These are phyloP conservation scores for Pythium oligandrum DNA, from an alignment of 352 stramenopile species.

Conservation along the genomic window DNA sequence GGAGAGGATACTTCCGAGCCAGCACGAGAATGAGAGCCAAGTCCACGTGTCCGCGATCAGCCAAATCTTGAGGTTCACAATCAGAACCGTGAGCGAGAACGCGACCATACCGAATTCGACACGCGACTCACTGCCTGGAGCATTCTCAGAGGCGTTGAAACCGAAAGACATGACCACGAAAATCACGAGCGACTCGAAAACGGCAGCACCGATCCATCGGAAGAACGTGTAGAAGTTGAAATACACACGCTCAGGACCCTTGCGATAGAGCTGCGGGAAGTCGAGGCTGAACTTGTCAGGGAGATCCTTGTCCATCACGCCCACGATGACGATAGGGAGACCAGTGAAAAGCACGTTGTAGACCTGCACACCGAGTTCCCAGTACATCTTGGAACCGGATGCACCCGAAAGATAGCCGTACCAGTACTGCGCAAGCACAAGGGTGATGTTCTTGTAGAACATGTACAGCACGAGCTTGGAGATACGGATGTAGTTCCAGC, in stretches of 20 bases:
- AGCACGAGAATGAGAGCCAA: slow-evolving; percentile 47
- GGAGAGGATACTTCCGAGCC: slow-evolving; percentile 55
- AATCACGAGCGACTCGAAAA: slow-evolving; percentile 79
- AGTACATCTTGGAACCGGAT: slow-evolving; percentile 86
- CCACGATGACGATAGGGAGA: slow-evolving; percentile 87
- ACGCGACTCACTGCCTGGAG: slow-evolving; percentile 58
- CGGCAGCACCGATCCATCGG: slow-evolving; percentile 69
- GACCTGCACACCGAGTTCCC: slow-evolving; percentile 79
- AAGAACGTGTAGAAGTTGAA: slow-evolving; percentile 81
- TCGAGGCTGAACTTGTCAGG: slow-evolving; percentile 67
- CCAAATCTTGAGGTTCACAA: slow-evolving; percentile 93
- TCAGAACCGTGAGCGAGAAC: slow-evolving; percentile 91
- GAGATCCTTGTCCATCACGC: slow-evolving; percentile 82
- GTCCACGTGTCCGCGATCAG: slow-evolving; percentile 81
- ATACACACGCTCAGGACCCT: slow-evolving; percentile 55
- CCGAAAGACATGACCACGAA: slow-evolving; percentile 77
- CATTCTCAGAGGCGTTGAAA: slow-evolving; percentile 60
- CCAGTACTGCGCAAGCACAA: slow-evolving; percentile 88
- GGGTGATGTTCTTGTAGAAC: slow-evolving; percentile 94
- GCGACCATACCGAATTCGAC: slow-evolving; percentile 82
- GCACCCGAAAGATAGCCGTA: slow-evolving; percentile 92
- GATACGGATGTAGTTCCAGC: slow-evolving; percentile 90
- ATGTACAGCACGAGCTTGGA: slow-evolving; percentile 90
- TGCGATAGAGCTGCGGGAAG: slow-evolving; percentile 73
- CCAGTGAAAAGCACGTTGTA: slow-evolving; percentile 95